Conservation (phyloP, 2,329 filamentous ascomycete species). For the Neoscytalidium dimidiatum region DNA sequence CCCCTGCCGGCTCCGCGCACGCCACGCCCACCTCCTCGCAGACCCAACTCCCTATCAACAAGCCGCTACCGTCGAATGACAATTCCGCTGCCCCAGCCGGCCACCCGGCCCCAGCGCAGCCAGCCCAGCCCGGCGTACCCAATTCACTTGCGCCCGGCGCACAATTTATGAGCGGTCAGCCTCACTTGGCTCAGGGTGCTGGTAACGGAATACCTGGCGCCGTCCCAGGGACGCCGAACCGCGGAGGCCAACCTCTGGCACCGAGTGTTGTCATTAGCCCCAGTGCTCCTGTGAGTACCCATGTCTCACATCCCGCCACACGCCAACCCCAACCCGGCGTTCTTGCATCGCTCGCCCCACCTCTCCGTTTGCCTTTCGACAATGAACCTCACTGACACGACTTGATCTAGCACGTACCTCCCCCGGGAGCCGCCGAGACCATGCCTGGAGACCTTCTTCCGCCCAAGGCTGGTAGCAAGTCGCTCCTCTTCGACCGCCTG, state of each 20-base stretch:
- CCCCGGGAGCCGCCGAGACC: slow-evolving; percentile 90
- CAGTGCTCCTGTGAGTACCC: slow-evolving; percentile 66
- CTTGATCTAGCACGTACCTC: slow-evolving; percentile 74
- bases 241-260: slow-evolving; percentile 64
- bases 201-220: slow-evolving; percentile 35
- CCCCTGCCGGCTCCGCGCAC: slow-evolving; percentile 62
- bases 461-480: slow-evolving; percentile 89
- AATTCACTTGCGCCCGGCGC: slow-evolving; percentile 32
- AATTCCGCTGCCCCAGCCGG: slow-evolving; percentile 25
- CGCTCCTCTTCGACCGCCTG: slow-evolving; percentile 81
- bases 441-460: slow-evolving; percentile 97
- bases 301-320: slow-evolving; percentile 19
- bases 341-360: not conserved
- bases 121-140: slow-evolving; percentile 29
- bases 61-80: slow-evolving; percentile 62
- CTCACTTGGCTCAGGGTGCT: slow-evolving; percentile 25
- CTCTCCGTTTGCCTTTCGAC: not conserved
- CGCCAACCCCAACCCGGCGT: slow-evolving; percentile 10
- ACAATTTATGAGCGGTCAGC: slow-evolving; percentile 35
- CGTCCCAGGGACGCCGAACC: slow-evolving; percentile 59
- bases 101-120: slow-evolving; percentile 30
- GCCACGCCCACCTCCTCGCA: slow-evolving; percentile 86
- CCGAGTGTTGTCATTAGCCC: slow-evolving; percentile 94
- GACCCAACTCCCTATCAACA: slow-evolving; percentile 77
- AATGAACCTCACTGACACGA: slow-evolving; percentile 22